Evolutionary conservation across 176 grass and related monocot species (phyloP).

Genomic region (Phragmites australis): DNA sequence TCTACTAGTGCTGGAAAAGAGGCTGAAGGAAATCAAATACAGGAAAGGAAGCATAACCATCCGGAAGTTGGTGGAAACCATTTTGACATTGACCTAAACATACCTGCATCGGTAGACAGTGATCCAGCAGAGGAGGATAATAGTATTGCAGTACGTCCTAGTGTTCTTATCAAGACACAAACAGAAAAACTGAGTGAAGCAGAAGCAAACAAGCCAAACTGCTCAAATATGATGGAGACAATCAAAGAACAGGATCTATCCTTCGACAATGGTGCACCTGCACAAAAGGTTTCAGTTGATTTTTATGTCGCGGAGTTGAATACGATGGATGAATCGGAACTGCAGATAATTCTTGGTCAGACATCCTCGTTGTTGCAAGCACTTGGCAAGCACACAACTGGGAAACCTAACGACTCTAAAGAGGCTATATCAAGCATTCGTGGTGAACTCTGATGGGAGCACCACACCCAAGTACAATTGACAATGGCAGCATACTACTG

Average conservation of each 20-base stretch:
- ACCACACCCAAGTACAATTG: background rate
- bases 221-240: background rate
- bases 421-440: background rate
- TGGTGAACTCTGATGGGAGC: slow-evolving; percentile 1
- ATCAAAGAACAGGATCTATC: slow-evolving; percentile 9
- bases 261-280: background rate
- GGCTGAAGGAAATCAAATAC: background rate
- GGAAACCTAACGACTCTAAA: slow-evolving; percentile 3
- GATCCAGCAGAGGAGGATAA: background rate
- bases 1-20: slow-evolving; percentile 25
- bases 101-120: slow-evolving; percentile 18
- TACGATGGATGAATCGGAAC: slow-evolving; percentile 27
- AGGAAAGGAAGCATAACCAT: slow-evolving; percentile 12
- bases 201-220: background rate
- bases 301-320: slow-evolving; percentile 18
- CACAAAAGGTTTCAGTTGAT: slow-evolving; percentile 37
- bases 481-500: background rate
- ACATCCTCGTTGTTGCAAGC: slow-evolving; percentile 28
- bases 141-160: background rate
- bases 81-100: slow-evolving; percentile 46
- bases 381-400: slow-evolving; percentile 20
- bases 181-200: slow-evolving; percentile 11
- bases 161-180: slow-evolving; percentile 17
- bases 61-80: slow-evolving; percentile 19
- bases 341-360: slow-evolving; percentile 18